Evolutionary conservation across 305 asterid genomes (phyloP), one percentile per base, ranked within the genome.

Genomic region (Caryopteris hybrid): DNA sequence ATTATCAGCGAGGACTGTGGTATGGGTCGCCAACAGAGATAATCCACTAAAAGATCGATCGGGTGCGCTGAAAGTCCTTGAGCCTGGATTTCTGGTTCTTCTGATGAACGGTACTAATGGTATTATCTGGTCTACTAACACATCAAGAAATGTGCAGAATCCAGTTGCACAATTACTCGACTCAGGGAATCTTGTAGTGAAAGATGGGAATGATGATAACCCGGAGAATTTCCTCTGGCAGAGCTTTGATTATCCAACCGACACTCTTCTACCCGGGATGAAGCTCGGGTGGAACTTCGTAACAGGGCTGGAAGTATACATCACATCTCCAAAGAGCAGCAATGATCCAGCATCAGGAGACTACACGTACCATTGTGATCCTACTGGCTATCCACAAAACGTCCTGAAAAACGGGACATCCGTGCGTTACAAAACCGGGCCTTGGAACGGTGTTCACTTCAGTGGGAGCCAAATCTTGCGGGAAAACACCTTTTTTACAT

Each of bases 1-100:
- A 1, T 23, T 61, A 0, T 1, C 6, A n/a, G 39, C 16, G 4
- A 61, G 14, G 6, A 61, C 55, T 1, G 42, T 61, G 1, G 68
- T 61, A n/a, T 61, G 68, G 68, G 36, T 61, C 27, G 68, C 68
- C 42, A 61, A 61, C 55, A 42, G 11, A 8, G 53, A 61, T 41
- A 0, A 25, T 1, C 68, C 55, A 5, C 68, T 61, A 23, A 2
- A 36, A 1, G 68, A 25, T 5, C 1, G 39, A 4, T 25, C 27
- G 1, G 68, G 68, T 1, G 0, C 2, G 41, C 55, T 61, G 10
- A 5, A 1, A 2, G 29, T 62, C 5, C 2, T 31, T 0, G 5
- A 17, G 1, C 55, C 57, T 3, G 68, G 68, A 1, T 23, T 6
- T 6, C 45, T 63, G 1, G 17, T 63, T 3, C 20, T 46, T 6